phyloP scores from a whole-genome alignment of 78 protist species.

The Cavenderia fasciculata region DNA sequence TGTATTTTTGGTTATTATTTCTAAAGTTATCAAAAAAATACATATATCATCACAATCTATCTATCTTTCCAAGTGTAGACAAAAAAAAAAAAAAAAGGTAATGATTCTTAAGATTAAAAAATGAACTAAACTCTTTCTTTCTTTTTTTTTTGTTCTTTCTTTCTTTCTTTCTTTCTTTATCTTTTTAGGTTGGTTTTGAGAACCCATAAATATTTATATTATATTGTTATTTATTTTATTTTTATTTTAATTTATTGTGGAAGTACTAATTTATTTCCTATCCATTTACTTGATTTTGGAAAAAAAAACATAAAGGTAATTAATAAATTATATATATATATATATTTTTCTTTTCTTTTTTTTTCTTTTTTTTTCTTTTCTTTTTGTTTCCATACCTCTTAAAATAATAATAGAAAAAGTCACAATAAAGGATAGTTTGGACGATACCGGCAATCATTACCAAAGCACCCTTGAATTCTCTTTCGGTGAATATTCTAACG shows the following conservation, averaged over 20 bases:
- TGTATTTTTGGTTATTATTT: no score
- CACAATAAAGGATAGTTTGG: constrained; percentile 93
- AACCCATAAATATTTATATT: no score
- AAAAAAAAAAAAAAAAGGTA: no score
- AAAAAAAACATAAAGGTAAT: neutral
- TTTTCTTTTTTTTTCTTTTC: neutral
- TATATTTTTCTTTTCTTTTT: neutral
- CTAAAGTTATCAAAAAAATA: no score
- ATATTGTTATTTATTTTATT: no score
- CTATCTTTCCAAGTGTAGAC: no score
- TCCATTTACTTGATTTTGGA: constrained; percentile 12
- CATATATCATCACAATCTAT: no score
- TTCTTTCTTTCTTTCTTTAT: no score
- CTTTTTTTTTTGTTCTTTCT: no score
- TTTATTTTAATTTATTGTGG: constrained; percentile 62
- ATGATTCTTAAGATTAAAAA: no score
- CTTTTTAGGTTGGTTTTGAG: no score
- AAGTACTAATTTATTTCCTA: constrained; percentile 50
- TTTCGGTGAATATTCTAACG: constrained; percentile 89
- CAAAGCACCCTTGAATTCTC: constrained; percentile 77
- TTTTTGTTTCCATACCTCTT: constrained; percentile 34
- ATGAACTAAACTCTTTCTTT: no score
- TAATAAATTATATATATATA: neutral
- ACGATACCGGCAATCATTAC: constrained; percentile 90
- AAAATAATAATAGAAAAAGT: constrained; percentile 96